Base-by-base conservation (phyloP, 371 early-diverging fungal species). In the Saksenaea vasiformis region DNA sequence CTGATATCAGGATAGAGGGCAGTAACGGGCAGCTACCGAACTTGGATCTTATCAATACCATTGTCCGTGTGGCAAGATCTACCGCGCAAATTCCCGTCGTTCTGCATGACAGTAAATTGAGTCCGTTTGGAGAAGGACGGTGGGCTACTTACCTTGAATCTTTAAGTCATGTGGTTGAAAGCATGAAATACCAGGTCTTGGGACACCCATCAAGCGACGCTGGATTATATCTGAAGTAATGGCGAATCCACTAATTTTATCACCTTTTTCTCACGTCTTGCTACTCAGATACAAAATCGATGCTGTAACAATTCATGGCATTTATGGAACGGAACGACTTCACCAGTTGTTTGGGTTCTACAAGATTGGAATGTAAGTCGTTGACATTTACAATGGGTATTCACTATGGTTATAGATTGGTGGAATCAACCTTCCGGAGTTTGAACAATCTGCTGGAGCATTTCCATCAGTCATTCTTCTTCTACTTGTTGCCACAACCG, bases 381-480 rank as follows among this genome's bases (percentile, higher is more conserved):
- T 19, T 34, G 56, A 36, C 27, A 36, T 24, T 19, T 62, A 58
- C 38, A 44, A 34, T n/a, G n/a, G 22, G 22, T 22, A 22, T 9
- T 22, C 5, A 47, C 24, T 22, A 9, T 22, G 34, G 26, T 26
- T 31, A 17, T 71, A 93, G 96, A 43, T 65, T 91, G 13, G 68
- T 96, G 2, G 98, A 98, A 70, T 88, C 92, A 0, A 80, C 90
- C 0, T 79, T 94, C 64, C 89, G 96, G 53, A 93, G 93, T 62
- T 76, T 96, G 56, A 97, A 94, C 81, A 97, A 97, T 71, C 70
- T 98, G 51, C 80, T 98, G 39, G 98, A 98, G 67, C 90, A 93
- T 61, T 86, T 98, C 35, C 98, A 98, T 67, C 98, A 97, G 66
- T 92, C 97, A 9, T 96, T 92, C 80, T 95, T 95, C 82, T 96